Conservation (phyloP, 73 alveolate species). For the Paramecium primaurelia region DNA sequence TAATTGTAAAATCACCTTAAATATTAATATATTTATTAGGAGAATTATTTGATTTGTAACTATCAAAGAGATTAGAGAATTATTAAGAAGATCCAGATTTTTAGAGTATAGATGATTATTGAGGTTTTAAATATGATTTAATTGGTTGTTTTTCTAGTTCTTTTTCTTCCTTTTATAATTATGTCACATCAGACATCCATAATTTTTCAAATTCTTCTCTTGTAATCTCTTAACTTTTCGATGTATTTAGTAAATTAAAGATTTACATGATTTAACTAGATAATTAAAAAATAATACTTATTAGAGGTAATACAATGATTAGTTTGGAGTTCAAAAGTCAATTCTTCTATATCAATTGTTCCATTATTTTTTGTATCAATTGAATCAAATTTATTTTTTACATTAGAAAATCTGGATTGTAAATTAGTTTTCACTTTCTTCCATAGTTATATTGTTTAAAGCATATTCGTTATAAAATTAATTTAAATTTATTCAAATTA, state of each 20-base stretch:
- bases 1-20: not conserved
- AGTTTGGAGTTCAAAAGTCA: not conserved
- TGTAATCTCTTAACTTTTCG: not conserved
- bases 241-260: not conserved
- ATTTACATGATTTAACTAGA: not conserved
- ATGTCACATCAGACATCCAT: not conserved
- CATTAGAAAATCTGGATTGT: not conserved
- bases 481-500: not conserved
- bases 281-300: not conserved
- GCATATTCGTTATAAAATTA: not conserved
- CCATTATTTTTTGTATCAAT: not conserved
- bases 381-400: not conserved
- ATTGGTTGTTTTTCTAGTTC: not conserved
- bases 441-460: not conserved
- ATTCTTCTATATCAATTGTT: not conserved
- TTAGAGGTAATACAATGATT: not conserved
- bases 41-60: constrained; percentile 12
- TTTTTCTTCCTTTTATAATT: not conserved
- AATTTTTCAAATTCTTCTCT: not conserved
- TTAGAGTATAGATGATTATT: not conserved
- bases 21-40: not conserved
- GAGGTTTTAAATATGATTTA: not conserved
- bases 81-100: not conserved
- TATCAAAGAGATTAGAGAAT: not conserved
- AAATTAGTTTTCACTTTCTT: not conserved